Evolutionary conservation across 148 eudicot genomes (phyloP).

Genomic region (Fagopyrum homotropicum): DNA sequence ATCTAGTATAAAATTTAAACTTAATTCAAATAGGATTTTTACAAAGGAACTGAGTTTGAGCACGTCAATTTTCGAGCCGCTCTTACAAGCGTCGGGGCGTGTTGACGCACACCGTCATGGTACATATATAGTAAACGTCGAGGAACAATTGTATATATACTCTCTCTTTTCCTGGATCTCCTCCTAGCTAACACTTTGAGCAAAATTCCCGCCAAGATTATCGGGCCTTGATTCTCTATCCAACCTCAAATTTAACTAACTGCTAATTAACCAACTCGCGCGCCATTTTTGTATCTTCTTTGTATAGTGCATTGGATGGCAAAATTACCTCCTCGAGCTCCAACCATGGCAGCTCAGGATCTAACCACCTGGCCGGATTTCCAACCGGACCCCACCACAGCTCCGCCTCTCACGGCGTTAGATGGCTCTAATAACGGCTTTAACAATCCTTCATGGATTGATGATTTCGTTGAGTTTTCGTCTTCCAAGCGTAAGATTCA

Average conservation of each 20-base stretch:
- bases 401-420: not conserved
- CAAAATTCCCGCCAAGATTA: not conserved
- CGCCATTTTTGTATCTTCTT: not conserved
- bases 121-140: too few relatives aligned
- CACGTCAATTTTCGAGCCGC: too few relatives aligned
- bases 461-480: slow-evolving; percentile 74
- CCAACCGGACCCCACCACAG: not conserved
- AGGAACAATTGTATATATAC: not conserved
- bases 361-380: not conserved
- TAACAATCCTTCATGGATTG: slow-evolving; percentile 45
- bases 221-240: too few relatives aligned
- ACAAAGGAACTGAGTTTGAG: too few relatives aligned
- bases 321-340: not conserved
- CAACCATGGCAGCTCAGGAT: not conserved
- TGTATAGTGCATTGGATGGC: not conserved
- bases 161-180: not conserved
- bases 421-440: not conserved
- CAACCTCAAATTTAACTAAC: not conserved
- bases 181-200: not conserved
- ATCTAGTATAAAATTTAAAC: too few relatives aligned
- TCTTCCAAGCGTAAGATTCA: slow-evolving; percentile 55
- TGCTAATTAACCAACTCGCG: not conserved
- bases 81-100: too few relatives aligned
- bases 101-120: too few relatives aligned
- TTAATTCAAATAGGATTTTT: too few relatives aligned